phyloP scores from a whole-genome alignment of 1,284 basidiomycete genomes.

The Limonomyces culmigenus region DNA sequence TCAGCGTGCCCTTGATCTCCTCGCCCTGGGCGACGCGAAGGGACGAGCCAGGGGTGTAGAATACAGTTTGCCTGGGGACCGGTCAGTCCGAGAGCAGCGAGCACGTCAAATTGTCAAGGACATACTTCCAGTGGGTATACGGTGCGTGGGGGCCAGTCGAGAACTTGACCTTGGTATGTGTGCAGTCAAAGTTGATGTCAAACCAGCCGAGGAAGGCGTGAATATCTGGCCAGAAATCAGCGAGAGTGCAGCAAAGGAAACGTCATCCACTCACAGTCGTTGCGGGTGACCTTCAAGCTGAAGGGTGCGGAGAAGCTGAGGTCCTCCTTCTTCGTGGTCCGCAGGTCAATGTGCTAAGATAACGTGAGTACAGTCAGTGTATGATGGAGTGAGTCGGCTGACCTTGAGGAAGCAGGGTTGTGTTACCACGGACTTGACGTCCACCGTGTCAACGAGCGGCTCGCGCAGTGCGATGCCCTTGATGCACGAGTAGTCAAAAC shows the following conservation, averaged over 20 bases:
- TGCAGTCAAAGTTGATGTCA: constrained; percentile 90
- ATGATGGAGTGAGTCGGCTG: constrained; percentile 7
- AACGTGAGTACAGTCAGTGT: neutral
- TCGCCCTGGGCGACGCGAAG: constrained; percentile 52
- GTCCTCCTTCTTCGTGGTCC: constrained; percentile 91
- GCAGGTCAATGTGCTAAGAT: constrained; percentile 70
- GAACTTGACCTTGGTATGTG: constrained; percentile 92
- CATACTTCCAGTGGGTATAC: constrained; percentile 95
- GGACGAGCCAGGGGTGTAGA: constrained; percentile 73
- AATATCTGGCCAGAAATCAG: constrained; percentile 39
- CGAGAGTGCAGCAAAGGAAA: constrained; percentile 3
- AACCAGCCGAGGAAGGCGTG: constrained; percentile 99
- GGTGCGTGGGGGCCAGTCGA: constrained; percentile 92
- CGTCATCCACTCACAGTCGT: constrained; percentile 63
- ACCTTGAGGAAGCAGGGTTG: constrained; percentile 81
- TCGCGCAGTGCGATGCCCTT: constrained; percentile 96
- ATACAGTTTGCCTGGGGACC: constrained; percentile 74
- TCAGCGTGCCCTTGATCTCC: constrained; percentile 50
- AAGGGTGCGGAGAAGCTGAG: constrained; percentile 78
- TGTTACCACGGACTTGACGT: constrained; percentile 82
- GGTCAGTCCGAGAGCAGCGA: too few species aligned
- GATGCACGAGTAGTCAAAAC: constrained; percentile 99
- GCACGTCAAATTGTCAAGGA: constrained; percentile 8
- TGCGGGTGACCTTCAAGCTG: constrained; percentile 68
- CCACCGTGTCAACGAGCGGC: constrained; percentile 95